phyloP scores from a whole-genome alignment of 208 protist genomes.

The Phytomonas francai region DNA sequence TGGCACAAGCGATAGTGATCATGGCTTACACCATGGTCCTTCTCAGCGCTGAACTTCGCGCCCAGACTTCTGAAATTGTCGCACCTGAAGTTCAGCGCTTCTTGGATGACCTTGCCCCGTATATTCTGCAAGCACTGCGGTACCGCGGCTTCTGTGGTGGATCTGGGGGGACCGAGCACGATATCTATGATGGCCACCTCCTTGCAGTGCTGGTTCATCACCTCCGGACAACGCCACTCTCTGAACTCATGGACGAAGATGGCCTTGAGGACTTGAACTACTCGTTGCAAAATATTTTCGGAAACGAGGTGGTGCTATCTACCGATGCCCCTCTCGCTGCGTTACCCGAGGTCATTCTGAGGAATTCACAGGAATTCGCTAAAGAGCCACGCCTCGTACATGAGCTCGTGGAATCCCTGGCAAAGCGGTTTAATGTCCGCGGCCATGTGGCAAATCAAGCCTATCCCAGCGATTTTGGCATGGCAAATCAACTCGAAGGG shows the following conservation, averaged over 20 bases:
- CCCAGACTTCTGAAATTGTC: constrained; percentile 27
- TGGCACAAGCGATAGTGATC: constrained; percentile 55
- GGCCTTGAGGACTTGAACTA: constrained; percentile 33
- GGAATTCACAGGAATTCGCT: constrained; percentile 19
- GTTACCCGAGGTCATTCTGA: constrained; percentile 36
- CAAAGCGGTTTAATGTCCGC: constrained; percentile 38
- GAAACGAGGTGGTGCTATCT: constrained; percentile 19
- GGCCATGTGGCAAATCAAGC: constrained; percentile 30
- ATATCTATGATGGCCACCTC: constrained; percentile 74
- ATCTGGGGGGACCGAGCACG: constrained; percentile 57
- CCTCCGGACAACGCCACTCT: constrained; percentile 22
- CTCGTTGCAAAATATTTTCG: constrained; percentile 34
- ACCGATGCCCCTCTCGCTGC: constrained; percentile 24
- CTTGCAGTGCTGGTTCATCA: constrained; percentile 43
- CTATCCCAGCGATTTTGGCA: constrained; percentile 49
- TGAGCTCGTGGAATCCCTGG: constrained; percentile 75
- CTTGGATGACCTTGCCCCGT: constrained; percentile 53
- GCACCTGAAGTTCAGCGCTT: constrained; percentile 33
- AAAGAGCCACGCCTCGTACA: constrained; percentile 55
- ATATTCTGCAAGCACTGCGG: constrained; percentile 33
- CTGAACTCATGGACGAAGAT: constrained; percentile 60
- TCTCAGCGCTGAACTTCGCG: constrained; percentile 33
- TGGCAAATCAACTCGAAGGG: constrained; percentile 63
- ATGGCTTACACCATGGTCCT: constrained; percentile 49
- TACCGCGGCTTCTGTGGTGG: constrained; percentile 25